Evolutionary conservation across 805 yeast species (phyloP), one percentile per base, ranked within the genome.

Genomic region (Saccharomycopsis capsularis): DNA sequence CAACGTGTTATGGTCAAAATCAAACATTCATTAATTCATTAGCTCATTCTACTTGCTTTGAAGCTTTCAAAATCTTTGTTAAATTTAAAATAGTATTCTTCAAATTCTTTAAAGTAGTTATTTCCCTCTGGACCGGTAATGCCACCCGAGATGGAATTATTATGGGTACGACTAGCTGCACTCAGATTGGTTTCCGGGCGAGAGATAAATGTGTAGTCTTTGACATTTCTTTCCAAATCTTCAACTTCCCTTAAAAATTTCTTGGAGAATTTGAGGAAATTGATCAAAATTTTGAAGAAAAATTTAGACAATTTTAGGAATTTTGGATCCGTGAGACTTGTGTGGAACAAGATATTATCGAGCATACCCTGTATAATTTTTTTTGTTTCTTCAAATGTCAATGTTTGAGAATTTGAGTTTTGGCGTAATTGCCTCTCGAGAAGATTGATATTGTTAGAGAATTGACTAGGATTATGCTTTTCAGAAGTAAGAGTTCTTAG

Each of bases 331-430:
- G 53, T 44, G 13, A 49, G 13, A 16, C 29, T 13, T 9, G 27
- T 23, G 24, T 49, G 27, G 16, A 49, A 21, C 3, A 49, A 24
- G 13, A 49, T 46, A 18, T 27, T 45, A 38, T 49, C 53, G 19
- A 49, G 35, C 45, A 49, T 38, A 15, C 45, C 49, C 23, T 49
- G 53, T n/a, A 45, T 42, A 19, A n/a, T 23, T 15, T 45, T 23
- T 25, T 49, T 39, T 13, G 30, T 38, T 36, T 3, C 37, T 38
- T 16, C 34, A 41, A 18, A 41, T 5, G 22, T 41, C 13, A 19
- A 18, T 5, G 11, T 19, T 5, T 18, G 19, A 24, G 13, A 7
- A 18, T n/a, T 15, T 18, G 27, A 15, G 21, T 11, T 9, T 24
- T 38, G 27, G 21, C 39, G n/a, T n/a, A 9, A 9, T 7, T 7